Base-by-base conservation (phyloP, 108 stramenopile species). In the Epipyxis sp. region DNA sequence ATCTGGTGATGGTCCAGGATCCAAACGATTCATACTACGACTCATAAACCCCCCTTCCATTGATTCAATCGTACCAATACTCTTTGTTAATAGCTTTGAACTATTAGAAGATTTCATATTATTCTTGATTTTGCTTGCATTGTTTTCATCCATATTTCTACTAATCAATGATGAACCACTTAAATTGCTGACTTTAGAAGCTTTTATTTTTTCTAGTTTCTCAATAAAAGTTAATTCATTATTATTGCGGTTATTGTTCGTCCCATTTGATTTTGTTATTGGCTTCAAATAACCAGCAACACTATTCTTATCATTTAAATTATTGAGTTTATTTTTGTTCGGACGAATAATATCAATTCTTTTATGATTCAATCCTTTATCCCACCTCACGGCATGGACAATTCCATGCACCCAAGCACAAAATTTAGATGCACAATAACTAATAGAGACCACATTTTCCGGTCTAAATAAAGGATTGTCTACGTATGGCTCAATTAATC, bases 341-440 rank as follows among this genome's bases (percentile, higher is more conserved):
- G 50, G 46, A 10, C 27, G n/a, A 3, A 74, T 46, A 29, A 44
- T 69, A 59, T 81, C 80, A 35, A 61, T 69, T 6, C 80, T 39
- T 0, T 43, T 58, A 39, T 81, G 80, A 27, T 37, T 76, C 20
- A 44, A 20, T 13, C 80, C 80, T n/a, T 20, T 44, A 27, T 72
- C 45, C 30, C 68, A 76, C 57, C 76, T 43, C n/a, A 46, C 72
- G 1, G 80, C 80, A 61, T 67, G 59, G 40, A 81, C 76, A 29
- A 65, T 72, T 27, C 80, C 80, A 25, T 74, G 42, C 10, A 81
- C 76, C 46, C 54, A 81, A 62, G 72, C 80, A 59, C 80, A 81
- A 44, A 81, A 65, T 0, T 59, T 62, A 6, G 80, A 72, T 2
- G 80, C 80, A 25, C 72, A 61, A 29, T 39, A 44, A 76, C 62